These are phyloP conservation scores for Leccinum variicolor DNA, from an alignment of 768 basidiomycete species.

Conservation along the genomic window DNA sequence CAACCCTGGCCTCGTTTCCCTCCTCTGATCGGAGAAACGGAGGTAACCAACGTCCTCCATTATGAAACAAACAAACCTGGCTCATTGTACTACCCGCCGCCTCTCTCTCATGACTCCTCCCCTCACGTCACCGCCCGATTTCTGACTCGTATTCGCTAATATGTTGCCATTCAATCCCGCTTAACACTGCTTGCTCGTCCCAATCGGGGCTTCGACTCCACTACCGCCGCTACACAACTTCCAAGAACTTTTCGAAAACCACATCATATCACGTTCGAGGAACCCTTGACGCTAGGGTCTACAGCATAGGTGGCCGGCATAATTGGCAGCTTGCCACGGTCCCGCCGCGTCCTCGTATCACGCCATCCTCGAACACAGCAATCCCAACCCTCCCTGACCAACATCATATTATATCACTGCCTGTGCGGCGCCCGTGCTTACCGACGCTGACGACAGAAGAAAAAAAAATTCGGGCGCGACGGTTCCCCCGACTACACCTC, in stretches of 20 bases:
- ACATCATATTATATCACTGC: neutral
- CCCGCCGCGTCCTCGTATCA: neutral
- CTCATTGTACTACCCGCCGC: neutral
- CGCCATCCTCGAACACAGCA: neutral
- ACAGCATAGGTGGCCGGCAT: neutral
- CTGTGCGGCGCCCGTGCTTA: neutral
- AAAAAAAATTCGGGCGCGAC: neutral
- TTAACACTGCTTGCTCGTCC: neutral
- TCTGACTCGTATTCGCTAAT: neutral
- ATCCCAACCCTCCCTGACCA: neutral
- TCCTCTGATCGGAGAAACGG: slow-evolving; percentile 19
- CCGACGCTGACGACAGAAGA: neutral
- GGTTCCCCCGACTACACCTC: neutral
- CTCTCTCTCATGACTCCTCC: neutral
- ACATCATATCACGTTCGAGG: neutral
- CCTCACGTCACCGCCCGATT: neutral
- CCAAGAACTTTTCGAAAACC: neutral
- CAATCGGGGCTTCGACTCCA: neutral
- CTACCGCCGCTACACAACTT: neutral
- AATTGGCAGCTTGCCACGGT: neutral
- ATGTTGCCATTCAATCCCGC: neutral
- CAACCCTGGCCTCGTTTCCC: neutral
- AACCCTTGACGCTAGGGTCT: neutral
- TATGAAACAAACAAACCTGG: slow-evolving; percentile 1
- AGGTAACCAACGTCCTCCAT: slow-evolving; percentile 14